Percentiles rank a stretch among this genome's conserved stretches.
Evolutionary conservation across 2,329 filamentous ascomycete species (phyloP).

Genomic region (Coleophoma cylindrospora): DNA sequence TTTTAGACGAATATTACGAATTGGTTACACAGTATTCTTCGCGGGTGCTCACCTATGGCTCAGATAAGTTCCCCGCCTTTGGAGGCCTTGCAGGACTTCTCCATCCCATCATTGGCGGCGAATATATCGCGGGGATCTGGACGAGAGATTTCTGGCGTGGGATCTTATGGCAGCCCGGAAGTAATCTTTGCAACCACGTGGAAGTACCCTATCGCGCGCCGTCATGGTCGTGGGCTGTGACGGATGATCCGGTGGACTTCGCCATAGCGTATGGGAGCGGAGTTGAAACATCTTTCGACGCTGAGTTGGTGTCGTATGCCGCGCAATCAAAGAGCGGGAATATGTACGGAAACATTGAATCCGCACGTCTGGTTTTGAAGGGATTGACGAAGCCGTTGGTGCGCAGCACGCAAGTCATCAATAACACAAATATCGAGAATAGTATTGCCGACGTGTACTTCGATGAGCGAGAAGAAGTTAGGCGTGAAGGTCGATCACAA

Average conservation of each 20-base stretch:
- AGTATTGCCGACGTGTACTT: neutral
- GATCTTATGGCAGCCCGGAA: constrained; percentile 11
- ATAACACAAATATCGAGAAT: no score
- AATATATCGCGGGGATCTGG: constrained; percentile 22
- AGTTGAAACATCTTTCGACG: neutral
- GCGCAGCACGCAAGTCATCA: neutral
- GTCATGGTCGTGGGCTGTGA: constrained; percentile 20
- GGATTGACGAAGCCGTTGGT: neutral
- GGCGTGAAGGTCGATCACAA: neutral
- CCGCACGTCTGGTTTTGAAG: neutral
- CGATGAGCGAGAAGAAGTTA: neutral
- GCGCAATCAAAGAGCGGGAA: neutral
- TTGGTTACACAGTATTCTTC: neutral
- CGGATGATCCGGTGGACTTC: neutral
- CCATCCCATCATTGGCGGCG: constrained; percentile 2
- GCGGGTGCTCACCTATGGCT: neutral
- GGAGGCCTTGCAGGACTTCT: constrained; percentile 15
- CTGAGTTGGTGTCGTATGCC: neutral
- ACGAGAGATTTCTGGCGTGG: constrained; percentile 12
- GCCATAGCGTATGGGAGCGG: neutral
- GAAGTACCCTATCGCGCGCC: constrained; percentile 9
- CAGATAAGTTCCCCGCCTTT: constrained; percentile 19
- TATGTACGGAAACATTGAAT: neutral
- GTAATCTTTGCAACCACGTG: neutral
- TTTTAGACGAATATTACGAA: neutral